Conservation (phyloP, 768 basidiomycete species). For the Nidula microcarpa region DNA sequence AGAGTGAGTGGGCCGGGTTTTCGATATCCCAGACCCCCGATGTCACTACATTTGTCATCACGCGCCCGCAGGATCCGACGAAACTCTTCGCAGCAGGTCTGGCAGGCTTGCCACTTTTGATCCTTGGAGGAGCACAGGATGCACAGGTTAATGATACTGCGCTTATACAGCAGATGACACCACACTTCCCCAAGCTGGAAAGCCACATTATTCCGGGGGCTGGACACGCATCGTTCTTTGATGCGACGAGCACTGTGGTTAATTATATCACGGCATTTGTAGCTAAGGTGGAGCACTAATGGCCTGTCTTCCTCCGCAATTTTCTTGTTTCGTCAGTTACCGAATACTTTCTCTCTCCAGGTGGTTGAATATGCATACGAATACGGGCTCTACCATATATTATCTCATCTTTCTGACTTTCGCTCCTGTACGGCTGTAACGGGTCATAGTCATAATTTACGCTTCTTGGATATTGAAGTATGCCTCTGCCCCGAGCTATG, state of each 20-base stretch:
- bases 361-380: no score
- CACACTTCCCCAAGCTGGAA: background rate
- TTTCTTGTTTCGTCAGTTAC: no score
- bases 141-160: background rate
- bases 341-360: no score
- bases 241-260: background rate
- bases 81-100: background rate
- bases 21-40: background rate
- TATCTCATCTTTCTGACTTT: no score
- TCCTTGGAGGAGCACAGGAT: background rate
- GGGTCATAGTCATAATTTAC: no score
- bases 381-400: no score
- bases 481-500: no score
- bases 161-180: background rate
- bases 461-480: no score
- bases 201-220: background rate
- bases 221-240: background rate
- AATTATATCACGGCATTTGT: background rate
- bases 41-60: background rate
- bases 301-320: no score
- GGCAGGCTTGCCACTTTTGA: background rate
- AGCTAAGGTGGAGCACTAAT: no score
- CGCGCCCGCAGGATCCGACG: background rate
- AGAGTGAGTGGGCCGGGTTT: background rate
- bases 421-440: no score